These are phyloP conservation scores for Capsicum pubescens DNA, from an alignment of 257 asterid genomes.

Conservation along the genomic window DNA sequence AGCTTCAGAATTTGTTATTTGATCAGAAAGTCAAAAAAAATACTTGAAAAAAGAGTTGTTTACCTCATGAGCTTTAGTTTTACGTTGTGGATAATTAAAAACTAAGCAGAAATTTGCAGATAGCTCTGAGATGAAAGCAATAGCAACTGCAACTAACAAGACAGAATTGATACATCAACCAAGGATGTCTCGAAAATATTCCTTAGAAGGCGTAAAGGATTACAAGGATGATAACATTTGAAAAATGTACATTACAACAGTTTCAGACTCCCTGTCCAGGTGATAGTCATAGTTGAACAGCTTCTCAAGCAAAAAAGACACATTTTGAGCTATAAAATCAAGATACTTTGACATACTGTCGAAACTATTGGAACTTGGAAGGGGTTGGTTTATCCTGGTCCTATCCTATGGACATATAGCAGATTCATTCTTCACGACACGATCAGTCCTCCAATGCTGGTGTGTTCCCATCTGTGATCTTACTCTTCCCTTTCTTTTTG, in stretches of 20 bases:
- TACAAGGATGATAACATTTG: slow-evolving; percentile 1
- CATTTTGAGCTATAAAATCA: not conserved
- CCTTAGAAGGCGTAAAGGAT: not conserved
- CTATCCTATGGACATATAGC: slow-evolving; percentile 11
- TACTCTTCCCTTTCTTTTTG: slow-evolving; percentile 49
- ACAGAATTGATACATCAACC: not conserved
- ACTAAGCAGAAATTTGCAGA: not conserved
- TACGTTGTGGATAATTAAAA: not conserved
- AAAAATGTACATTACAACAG: not conserved
- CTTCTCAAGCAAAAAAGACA: not conserved
- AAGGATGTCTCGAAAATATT: not conserved
- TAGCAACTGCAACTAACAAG: not conserved
- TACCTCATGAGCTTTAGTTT: not conserved
- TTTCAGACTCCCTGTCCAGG: not conserved
- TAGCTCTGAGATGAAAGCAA: not conserved
- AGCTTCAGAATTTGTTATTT: not conserved
- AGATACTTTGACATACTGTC: not conserved
- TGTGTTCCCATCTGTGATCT: slow-evolving; percentile 16
- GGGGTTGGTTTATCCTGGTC: not conserved
- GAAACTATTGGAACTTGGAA: not conserved
- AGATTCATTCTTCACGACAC: not conserved
- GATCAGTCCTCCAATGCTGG: not conserved
- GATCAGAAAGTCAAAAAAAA: not conserved
- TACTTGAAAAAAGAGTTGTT: not conserved
- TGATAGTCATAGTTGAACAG: not conserved